A percentile compares a stretch with the other conserved stretches of the same genome.
Evolutionary conservation across 495 filamentous ascomycete genomes (phyloP).

Genomic region (Evernia prunastri): DNA sequence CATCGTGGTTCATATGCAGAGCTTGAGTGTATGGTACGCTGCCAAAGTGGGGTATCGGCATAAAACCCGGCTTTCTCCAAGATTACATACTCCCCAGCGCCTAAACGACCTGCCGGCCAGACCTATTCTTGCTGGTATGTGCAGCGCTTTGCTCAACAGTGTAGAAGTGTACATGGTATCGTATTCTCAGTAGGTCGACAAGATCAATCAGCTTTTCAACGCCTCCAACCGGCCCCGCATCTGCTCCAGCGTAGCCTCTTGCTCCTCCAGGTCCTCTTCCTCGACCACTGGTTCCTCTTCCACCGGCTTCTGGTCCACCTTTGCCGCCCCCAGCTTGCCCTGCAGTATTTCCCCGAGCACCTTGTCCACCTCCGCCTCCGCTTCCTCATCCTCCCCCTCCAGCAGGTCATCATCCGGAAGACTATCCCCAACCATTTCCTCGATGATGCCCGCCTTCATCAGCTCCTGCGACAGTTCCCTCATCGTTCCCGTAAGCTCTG

Average conservation of each 20-base stretch:
- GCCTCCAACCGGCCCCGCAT: constrained; percentile 91
- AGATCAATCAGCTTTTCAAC: constrained; percentile 68
- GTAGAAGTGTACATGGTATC: not conserved
- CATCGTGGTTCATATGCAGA: too few relatives aligned
- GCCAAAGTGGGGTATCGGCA: not conserved
- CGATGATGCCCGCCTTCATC: constrained; percentile 91
- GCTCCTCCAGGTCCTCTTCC: constrained; percentile 72
- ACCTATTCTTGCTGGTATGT: not conserved
- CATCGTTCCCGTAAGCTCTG: constrained; percentile 87
- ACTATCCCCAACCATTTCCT: constrained; percentile 89
- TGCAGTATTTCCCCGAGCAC: constrained; percentile 83
- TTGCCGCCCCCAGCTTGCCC: constrained; percentile 66
- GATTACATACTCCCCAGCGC: not conserved
- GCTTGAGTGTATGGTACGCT: too few relatives aligned
- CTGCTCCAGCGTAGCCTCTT: constrained; percentile 80
- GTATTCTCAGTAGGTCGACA: not conserved
- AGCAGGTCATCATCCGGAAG: constrained; percentile 64
- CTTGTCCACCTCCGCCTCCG: constrained; percentile 89
- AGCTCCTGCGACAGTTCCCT: constrained; percentile 78
- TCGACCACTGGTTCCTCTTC: constrained; percentile 47
- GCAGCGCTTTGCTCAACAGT: not conserved
- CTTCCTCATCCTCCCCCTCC: constrained; percentile 83
- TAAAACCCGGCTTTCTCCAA: not conserved
- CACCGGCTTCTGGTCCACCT: constrained; percentile 45
- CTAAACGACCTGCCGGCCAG: not conserved